phyloP scores from a whole-genome alignment of 768 basidiomycete genomes.

The Hirschioporus abietinus region DNA sequence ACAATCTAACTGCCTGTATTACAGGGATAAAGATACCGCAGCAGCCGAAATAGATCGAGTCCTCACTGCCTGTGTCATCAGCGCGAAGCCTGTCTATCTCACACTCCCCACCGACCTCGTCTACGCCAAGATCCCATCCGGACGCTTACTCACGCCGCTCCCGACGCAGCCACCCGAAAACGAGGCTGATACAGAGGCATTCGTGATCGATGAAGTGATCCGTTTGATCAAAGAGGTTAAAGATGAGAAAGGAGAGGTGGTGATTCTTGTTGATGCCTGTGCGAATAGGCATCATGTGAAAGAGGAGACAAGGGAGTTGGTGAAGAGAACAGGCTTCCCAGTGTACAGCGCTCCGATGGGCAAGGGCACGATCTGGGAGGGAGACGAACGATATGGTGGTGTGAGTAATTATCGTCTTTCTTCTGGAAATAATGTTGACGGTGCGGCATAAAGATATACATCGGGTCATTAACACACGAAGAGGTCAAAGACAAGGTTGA shows the following conservation, averaged over 20 bases:
- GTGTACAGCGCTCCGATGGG: conserved; percentile 80
- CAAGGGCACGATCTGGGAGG: conserved; percentile 70
- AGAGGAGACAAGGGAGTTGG: conserved; percentile 56
- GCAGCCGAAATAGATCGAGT: conserved; percentile 74
- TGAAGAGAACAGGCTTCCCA: conserved; percentile 60
- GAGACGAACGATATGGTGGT: conserved; percentile 70
- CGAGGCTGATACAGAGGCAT: conserved; percentile 53
- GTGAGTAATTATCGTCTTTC: conserved; percentile 35
- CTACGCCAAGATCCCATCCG: conserved; percentile 57
- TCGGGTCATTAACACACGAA: conserved; percentile 66
- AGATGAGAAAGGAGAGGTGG: conserved; percentile 49
- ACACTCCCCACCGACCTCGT: conserved; percentile 83
- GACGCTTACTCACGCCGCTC: conserved; percentile 56
- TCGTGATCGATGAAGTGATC: conserved; percentile 69
- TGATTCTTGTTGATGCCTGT: conserved; percentile 81
- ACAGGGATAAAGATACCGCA: conserved; percentile 41
- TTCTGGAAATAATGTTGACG: neutral
- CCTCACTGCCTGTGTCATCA: conserved; percentile 60
- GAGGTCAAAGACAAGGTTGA: conserved; percentile 69
- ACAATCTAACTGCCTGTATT: neutral
- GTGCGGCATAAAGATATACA: conserved; percentile 51
- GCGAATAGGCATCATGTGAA: conserved; percentile 65
- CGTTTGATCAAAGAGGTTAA: conserved; percentile 55
- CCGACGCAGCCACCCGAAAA: conserved; percentile 44
- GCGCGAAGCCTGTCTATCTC: conserved; percentile 74